A percentile compares a stretch with the other conserved stretches of the same genome.
Evolutionary conservation across 2,329 filamentous ascomycete genomes (phyloP).

Genomic region (Knufia fluminis): DNA sequence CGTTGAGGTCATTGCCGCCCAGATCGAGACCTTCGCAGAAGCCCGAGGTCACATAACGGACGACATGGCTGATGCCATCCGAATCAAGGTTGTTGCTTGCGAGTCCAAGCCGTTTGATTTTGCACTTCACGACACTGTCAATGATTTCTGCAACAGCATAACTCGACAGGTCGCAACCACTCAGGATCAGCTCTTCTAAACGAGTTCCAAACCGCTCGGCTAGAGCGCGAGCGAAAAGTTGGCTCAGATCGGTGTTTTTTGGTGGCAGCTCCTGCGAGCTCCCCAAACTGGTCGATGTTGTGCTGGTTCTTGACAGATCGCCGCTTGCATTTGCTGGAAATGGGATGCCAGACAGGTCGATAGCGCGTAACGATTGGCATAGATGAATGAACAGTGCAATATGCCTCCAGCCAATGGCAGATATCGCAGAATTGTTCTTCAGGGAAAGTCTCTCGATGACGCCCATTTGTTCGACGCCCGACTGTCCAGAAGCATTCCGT

Average conservation of each 20-base stretch:
- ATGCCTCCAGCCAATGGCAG: constrained; percentile 81
- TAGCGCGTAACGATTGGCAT: constrained; percentile 72
- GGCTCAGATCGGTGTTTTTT: constrained; percentile 44
- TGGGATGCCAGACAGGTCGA: constrained; percentile 77
- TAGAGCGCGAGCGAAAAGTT: constrained; percentile 65
- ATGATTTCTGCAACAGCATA: constrained; percentile 65
- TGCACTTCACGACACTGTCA: constrained; percentile 71
- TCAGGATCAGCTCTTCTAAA: constrained; percentile 74
- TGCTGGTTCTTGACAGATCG: constrained; percentile 12
- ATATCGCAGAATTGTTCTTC: constrained; percentile 81
- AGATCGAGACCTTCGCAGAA: constrained; percentile 82
- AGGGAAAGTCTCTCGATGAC: constrained; percentile 79
- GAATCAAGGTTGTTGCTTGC: constrained; percentile 71
- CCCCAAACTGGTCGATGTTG: constrained; percentile 15
- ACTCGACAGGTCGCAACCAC: constrained; percentile 64
- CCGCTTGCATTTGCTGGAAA: constrained; percentile 46
- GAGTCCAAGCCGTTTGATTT: constrained; percentile 68
- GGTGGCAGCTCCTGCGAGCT: constrained; percentile 16
- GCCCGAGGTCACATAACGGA: constrained; percentile 64
- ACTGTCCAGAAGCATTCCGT: constrained; percentile 29
- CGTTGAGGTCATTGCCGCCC: constrained; percentile 65
- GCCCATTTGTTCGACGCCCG: constrained; percentile 40
- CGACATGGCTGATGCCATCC: constrained; percentile 65
- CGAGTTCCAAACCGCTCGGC: constrained; percentile 65
- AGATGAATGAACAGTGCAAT: constrained; percentile 84